A percentile compares a stretch with the other conserved stretches of the same genome.
phyloP scores from a whole-genome alignment of 2,329 filamentous ascomycete species.

The Aspergillus intermedius region DNA sequence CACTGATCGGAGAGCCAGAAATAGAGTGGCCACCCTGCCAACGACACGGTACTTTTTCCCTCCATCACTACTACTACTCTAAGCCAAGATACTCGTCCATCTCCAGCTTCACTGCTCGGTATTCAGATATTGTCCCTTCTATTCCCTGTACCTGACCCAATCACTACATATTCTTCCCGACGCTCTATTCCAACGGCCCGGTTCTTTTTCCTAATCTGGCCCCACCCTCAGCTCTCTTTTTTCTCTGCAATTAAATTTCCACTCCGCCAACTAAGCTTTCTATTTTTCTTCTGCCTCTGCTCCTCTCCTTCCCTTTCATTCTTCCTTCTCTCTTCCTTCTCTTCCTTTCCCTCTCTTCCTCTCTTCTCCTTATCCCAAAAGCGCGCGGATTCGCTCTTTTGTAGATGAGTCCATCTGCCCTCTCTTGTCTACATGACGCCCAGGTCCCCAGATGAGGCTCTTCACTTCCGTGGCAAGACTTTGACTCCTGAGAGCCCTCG shows the following conservation, averaged over 20 bases:
- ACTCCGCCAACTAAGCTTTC: background rate
- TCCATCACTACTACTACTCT: no score
- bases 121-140: no score
- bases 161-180: no score
- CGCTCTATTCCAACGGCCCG: constrained; percentile 7
- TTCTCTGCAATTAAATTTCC: background rate
- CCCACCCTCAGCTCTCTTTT: constrained; percentile 31
- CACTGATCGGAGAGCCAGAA: no score
- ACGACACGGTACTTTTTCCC: no score
- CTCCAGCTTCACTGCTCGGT: no score
- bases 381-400: constrained; percentile 9
- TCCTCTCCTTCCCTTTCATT: background rate
- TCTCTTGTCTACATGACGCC: constrained; percentile 48
- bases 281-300: background rate
- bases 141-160: no score
- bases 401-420: constrained; percentile 37
- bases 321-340: background rate
- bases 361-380: constrained; percentile 3
- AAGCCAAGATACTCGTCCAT: no score
- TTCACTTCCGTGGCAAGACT: constrained; percentile 59
- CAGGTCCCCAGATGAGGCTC: constrained; percentile 42
- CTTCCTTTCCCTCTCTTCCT: background rate
- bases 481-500: constrained; percentile 66
- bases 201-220: constrained; percentile 26
- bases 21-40: no score